Percentiles rank a stretch among this genome's conserved stretches.
Conservation (phyloP, 306 rosid species). For the Prunus fruticosa region DNA sequence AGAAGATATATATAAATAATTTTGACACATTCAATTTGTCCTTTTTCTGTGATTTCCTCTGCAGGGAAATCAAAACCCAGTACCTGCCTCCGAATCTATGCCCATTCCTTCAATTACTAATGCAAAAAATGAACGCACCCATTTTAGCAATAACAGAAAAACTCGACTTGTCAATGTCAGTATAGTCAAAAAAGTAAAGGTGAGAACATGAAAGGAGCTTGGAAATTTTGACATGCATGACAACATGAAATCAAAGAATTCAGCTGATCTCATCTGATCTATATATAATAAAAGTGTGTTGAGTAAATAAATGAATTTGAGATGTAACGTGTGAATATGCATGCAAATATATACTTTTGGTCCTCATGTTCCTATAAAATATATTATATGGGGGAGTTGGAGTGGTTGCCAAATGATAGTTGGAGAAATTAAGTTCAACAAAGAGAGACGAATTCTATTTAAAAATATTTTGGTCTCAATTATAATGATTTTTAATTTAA, state of each 20-base stretch:
- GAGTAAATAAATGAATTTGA: not conserved
- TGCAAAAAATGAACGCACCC: not conserved
- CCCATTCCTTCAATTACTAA: slow-evolving; percentile 42
- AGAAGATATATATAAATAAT: no score
- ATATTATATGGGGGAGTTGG: slow-evolving; percentile 20
- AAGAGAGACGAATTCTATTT: not conserved
- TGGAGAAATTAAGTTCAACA: slow-evolving; percentile 27
- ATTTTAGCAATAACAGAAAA: no score
- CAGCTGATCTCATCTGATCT: not conserved
- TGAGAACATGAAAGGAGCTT: no score
- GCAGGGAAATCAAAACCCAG: not conserved
- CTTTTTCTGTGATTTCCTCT: no score
- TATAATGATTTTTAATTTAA: not conserved
- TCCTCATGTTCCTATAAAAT: not conserved
- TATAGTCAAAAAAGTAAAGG: no score
- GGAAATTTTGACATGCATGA: not conserved
- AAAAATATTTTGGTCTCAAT: slow-evolving; percentile 7
- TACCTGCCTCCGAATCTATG: slow-evolving; percentile 19
- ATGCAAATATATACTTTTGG: slow-evolving; percentile 7
- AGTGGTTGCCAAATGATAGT: slow-evolving; percentile 27
- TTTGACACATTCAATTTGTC: not conserved
- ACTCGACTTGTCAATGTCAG: no score
- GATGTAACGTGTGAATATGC: not conserved
- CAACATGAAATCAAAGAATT: not conserved
- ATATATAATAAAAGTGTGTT: not conserved